Conservation (phyloP, 768 basidiomycete genomes). For the Leccinum longicurvipes region DNA sequence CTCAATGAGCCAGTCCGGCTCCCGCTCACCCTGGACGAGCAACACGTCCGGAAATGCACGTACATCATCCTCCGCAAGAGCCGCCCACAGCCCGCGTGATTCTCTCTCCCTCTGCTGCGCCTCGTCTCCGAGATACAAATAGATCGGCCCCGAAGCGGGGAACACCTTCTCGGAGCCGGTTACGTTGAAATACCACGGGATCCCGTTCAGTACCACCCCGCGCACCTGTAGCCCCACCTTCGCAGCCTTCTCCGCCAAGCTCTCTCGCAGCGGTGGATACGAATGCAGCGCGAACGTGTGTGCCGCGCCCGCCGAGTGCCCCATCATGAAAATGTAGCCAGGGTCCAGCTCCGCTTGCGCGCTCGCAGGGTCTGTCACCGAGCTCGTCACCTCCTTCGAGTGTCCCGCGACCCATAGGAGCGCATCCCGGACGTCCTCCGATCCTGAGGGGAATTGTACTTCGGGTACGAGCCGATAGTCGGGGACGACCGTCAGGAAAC, state of each 20-base stretch:
- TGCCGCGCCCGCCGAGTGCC: slow-evolving; percentile 61
- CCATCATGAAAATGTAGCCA: slow-evolving; percentile 45
- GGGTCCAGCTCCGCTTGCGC: slow-evolving; percentile 34
- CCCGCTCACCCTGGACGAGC: slow-evolving; percentile 49
- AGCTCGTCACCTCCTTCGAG: slow-evolving; percentile 13
- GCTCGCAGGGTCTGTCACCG: slow-evolving; percentile 1
- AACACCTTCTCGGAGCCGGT: slow-evolving; percentile 21
- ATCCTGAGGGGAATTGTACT: slow-evolving; percentile 49
- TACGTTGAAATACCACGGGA: slow-evolving; percentile 39
- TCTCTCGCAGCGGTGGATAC: slow-evolving; percentile 25
- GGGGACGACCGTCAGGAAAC: slow-evolving; percentile 59
- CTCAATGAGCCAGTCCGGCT: slow-evolving; percentile 44
- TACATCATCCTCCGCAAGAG: slow-evolving; percentile 34
- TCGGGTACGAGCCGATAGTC: too few species aligned
- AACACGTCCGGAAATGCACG: slow-evolving; percentile 44
- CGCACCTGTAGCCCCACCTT: slow-evolving; percentile 32
- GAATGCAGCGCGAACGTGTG: slow-evolving; percentile 46
- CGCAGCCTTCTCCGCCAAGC: slow-evolving; percentile 28
- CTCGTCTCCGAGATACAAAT: slow-evolving; percentile 38
- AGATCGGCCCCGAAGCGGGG: slow-evolving; percentile 19
- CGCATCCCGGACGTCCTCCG: slow-evolving; percentile 59
- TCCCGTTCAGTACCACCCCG: slow-evolving; percentile 46
- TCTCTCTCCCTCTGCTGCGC: slow-evolving; percentile 39
- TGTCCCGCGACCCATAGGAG: slow-evolving; percentile 50
- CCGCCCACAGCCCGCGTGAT: slow-evolving; percentile 40